Base-by-base conservation (phyloP, 768 basidiomycete genomes). In the Suillus subalutaceus region DNA sequence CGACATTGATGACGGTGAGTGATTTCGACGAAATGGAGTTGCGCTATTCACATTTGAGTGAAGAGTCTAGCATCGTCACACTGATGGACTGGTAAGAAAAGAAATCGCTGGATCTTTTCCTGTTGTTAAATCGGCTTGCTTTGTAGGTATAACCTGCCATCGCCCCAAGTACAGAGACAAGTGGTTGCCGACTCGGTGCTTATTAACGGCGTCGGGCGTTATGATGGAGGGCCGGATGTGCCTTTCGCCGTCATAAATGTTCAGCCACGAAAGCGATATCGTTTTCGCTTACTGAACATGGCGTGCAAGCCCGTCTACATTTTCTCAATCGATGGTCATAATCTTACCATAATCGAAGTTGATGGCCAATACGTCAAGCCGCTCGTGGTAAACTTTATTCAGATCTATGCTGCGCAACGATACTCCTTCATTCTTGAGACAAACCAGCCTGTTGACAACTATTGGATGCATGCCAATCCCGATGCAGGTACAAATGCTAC, bases 391-490 rank as follows among this genome's bases (percentile, higher is more conserved):
- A 80, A 84, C 62, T 69, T 73, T 12, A 79, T 86, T 59, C 71
- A 79, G 7, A 82, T 88, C 41, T 84, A 79, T 62, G 76, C 77
- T 15, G 86, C 80, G 2, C 86, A 88, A 71, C 81, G 86, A 18
- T 87, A 88, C 70, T 84, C 85, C 0, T 74, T 85, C 66, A 72
- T 86, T 10, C 66, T 84, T 6, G 70, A 69, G 56, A 79, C 80
- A 2, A 78, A 79, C 44, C 75, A 79, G 56, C 67, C 75, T 0
- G 66, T 79, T 40, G 74, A 70, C 58, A 83, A 82, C 66, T 84
- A 83, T 58, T 82, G 83, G 80, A 78, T 82, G 57, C 80, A 77
- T 23, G 79, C 81, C 4, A 23, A 72, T 9, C 81, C 82, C 3
- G 65, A 68, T n/a, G 65, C 74, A 66, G 78, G 77, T 16, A 52